Evolutionary conservation across 352 stramenopile species (phyloP), one percentile per base, ranked within the genome.

Genomic region (Globisporangium uncinulatum): DNA sequence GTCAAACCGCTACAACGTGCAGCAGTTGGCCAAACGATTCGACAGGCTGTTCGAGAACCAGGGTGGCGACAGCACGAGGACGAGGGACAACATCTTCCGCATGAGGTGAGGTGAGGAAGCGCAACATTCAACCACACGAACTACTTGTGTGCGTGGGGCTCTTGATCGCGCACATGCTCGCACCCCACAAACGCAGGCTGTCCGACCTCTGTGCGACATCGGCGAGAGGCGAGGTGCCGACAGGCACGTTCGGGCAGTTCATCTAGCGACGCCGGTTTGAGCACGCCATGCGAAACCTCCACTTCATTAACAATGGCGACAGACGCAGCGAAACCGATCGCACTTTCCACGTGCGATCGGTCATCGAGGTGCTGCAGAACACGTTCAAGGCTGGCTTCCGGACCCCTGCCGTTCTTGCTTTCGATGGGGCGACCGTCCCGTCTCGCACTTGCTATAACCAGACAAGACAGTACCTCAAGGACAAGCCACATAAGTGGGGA

Each of bases 231-330:
- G 42, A 14, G 11, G 17, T 47, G 3, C 42, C 42, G 3, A n/a
- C 42, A 3, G 15, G 42, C 42, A 21, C 11, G 3, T 24, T 47
- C 9, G 15, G 42, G 2, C 17, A 19, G 14, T 51, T 36, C 19
- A 51, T 51, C 19, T 10, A 6, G 6, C 19, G 45, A 21, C 21
- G 34, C 13, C 24, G 8, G 44, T 62, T 62, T 15, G 53, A 55
- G 11, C 20, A 53, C 21, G 47, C 59, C 7, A 62, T 66, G 50
- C 36, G 39, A 6, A 58, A 66, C 20, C 54, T 66, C 1, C 60
- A 59, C 19, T 51, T 66, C 21, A 56, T 44, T 0, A 56, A 62
- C 37, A 62, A 62, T 34, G 45, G 45, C 10, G 56, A 57, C 3
- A 37, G 43, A 5, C 10, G 45, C 7, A 42, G 32, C 3, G 17